Evolutionary conservation across 805 yeast species (phyloP), one percentile per base, ranked within the genome.

Genomic region (Huiozyma sinensis): DNA sequence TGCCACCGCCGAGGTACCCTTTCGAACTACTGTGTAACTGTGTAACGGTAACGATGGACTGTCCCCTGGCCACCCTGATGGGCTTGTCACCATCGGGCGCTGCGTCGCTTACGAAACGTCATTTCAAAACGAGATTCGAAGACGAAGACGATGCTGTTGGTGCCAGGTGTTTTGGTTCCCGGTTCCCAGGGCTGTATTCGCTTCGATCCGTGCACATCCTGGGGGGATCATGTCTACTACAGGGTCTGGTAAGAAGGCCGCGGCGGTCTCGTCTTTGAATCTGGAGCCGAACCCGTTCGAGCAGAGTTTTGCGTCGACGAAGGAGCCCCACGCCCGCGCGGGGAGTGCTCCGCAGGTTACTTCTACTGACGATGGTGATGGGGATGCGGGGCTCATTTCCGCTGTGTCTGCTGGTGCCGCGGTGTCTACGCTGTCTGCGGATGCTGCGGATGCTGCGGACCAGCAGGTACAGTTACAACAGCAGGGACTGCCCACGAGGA

Each of bases 281-380:
- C 68, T 88, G 46, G 98, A 92, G 62, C 95, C 92, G 7, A 90
- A 90, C 56, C 97, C 97, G 5, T 90, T 90, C 60, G 98, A 90
- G 63, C 84, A 83, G 62, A 84, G 95, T 41, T 90, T 90, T 67
- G 96, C 92, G n/a, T 66, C 78, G 2, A 79, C 58, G 3, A 51
- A 58, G 43, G 53, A 52, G 38, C 24, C 24, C 24, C 24, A 17
- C 24, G 24, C 24, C 24, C 24, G 24, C 24, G 4, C 24, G 24
- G 17, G 27, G 17, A n/a, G 17, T 6, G 13, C 37, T 11, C 36
- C 46, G 10, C 40, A 37, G 10, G 12, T 36, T 7, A 36, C 44
- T 4, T 28, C 44, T 10, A 3, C 34, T 32, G 4, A 5, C 4
- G 34, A 32, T 32, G n/a, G 34, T 32, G n/a, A 32, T 32, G 34